Base-by-base conservation (phyloP, 805 yeast genomes). In the Wickerhamiella azyma region DNA sequence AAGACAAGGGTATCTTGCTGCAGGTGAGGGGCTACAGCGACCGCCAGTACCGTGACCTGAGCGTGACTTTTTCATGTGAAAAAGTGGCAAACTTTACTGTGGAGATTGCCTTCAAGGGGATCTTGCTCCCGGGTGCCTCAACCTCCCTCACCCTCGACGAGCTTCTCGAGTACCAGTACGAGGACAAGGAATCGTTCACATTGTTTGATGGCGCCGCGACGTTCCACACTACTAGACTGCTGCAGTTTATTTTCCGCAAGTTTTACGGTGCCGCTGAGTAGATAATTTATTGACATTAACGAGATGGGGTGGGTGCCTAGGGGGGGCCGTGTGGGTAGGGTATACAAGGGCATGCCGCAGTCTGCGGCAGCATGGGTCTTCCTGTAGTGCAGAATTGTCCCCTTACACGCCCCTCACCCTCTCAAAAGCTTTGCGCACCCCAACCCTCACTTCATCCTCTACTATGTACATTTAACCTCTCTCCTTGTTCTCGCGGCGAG, bases 31-130 rank as follows among this genome's bases (percentile, higher is more conserved):
- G 85, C 0, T 66, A 62, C 49, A 47, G 54, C 6, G 69, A 64
- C 13, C 53, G 64, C 9, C 76, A 75, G 48, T 68, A 76, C 41
- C 80, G 81, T 14, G 82, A 81, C 55, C 70, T 85, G 21, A 76
- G 75, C 50, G 77, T 89, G 57, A 75, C 81, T 64, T 78, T 85
- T 57, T 75, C 81, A 51, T 81, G 89, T 57, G 84, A 83, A 55
- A 68, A 74, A 50, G 78, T 76, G 7, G 89, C 89, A 1, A 71
- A 70, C 24, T 85, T 85, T 57, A 72, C 74, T 4, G 68, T 92
- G 18, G 92, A 88, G 43, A 82, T 85, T 9, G 76, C 84, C 3
- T 76, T 72, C 58, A 88, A 85, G 26, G 62, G 67, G 10, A 61
- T 67, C 7, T 66, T 78, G 2, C 71, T 78, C n/a, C 81, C 77